Percentiles rank a stretch among this genome's conserved stretches.
phyloP scores from a whole-genome alignment of 805 yeast genomes.

The Tetrapisispora nanseiensis region DNA sequence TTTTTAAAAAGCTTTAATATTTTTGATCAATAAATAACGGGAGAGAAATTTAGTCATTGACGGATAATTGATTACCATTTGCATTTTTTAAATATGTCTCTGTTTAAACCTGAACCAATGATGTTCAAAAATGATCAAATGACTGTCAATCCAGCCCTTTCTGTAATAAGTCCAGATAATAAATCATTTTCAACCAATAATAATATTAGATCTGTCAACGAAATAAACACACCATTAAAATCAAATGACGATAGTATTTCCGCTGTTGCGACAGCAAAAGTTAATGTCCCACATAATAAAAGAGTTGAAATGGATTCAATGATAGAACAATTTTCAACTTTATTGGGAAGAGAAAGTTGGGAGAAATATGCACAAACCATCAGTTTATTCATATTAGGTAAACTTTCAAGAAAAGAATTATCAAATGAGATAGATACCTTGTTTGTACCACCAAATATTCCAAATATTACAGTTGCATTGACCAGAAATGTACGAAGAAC shows the following conservation, averaged over 20 bases:
- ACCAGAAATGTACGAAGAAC: conserved; percentile 7
- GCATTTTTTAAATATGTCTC: background rate
- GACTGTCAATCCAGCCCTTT: background rate
- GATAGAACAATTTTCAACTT: conserved; percentile 62
- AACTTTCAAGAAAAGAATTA: conserved; percentile 67
- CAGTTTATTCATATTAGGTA: conserved; percentile 67
- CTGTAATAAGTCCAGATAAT: background rate
- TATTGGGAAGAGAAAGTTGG: conserved; percentile 69
- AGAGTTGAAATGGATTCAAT: conserved; percentile 55
- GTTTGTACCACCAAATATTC: conserved; percentile 22
- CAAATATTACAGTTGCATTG: conserved; percentile 1
- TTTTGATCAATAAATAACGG: background rate
- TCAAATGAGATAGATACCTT: conserved; percentile 48
- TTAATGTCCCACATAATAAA: conserved; percentile 1
- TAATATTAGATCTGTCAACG: background rate
- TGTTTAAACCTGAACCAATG: background rate
- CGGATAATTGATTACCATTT: background rate
- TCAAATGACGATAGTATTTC: background rate
- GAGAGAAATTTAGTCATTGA: background rate
- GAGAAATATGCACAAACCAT: conserved; percentile 73
- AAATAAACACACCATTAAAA: background rate
- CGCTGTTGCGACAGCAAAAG: background rate
- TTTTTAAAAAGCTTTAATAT: no score
- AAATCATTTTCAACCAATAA: background rate
- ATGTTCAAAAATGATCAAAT: background rate